Evolutionary conservation across 169 alveolate genomes (phyloP).

Genomic region (Ichthyophthirius multifiliis): DNA sequence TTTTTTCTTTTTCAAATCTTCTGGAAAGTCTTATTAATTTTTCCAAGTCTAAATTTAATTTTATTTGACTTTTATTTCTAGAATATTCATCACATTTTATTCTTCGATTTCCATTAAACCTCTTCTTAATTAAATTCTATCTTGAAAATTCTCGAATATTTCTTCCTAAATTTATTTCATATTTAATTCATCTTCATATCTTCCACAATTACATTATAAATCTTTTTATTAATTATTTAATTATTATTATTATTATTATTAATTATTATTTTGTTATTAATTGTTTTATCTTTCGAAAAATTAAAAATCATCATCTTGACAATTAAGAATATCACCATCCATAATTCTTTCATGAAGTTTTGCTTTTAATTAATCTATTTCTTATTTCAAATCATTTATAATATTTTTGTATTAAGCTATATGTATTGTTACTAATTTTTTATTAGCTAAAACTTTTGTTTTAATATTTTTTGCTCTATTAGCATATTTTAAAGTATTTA

Average conservation of each 20-base stretch:
- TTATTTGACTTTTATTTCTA: constrained; percentile 63
- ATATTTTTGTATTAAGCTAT: constrained; percentile 69
- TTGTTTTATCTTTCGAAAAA: not conserved
- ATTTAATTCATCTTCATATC: constrained; percentile 46
- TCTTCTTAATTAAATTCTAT: constrained; percentile 62
- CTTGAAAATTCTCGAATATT: constrained; percentile 61
- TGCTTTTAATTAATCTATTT: constrained; percentile 51
- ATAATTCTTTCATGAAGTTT: constrained; percentile 31
- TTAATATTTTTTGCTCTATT: constrained; percentile 92
- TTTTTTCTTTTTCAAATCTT: constrained; percentile 32
- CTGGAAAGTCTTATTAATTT: constrained; percentile 41
- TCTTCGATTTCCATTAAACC: constrained; percentile 71
- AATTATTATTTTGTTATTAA: too few species aligned
- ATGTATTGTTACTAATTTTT: constrained; percentile 66
- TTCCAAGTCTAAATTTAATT: constrained; percentile 55
- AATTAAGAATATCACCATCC: not conserved
- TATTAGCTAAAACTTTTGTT: constrained; percentile 77
- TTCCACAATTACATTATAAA: constrained; percentile 33
- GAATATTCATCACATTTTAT: constrained; percentile 64
- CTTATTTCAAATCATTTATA: constrained; percentile 62
- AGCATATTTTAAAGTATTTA: constrained; percentile 92
- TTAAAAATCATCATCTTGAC: constrained; percentile 11
- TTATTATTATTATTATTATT: too few species aligned
- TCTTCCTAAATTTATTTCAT: constrained; percentile 51
- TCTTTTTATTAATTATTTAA: not conserved